Evolutionary conservation across 306 rosid species (phyloP).

Genomic region (Sindora glabra): DNA sequence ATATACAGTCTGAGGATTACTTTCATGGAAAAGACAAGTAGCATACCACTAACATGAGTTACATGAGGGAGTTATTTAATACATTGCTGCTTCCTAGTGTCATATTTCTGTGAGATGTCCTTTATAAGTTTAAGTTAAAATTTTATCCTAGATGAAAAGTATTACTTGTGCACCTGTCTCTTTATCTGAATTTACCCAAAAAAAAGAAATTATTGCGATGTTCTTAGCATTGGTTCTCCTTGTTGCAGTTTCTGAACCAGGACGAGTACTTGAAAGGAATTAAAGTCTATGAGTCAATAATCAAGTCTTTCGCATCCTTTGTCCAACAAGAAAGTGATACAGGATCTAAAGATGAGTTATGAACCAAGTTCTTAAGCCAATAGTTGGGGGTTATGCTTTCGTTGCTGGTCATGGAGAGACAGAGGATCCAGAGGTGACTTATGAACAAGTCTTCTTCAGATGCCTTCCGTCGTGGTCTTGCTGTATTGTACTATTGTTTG

Average conservation of each 20-base stretch:
- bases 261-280: conserved; percentile 85
- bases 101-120: not conserved
- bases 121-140: not conserved
- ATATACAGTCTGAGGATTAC: not conserved
- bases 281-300: conserved; percentile 54
- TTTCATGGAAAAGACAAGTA: not conserved
- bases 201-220: too few species aligned
- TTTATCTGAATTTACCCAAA: not conserved
- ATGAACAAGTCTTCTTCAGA: too few species aligned
- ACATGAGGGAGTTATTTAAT: not conserved
- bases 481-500: too few species aligned
- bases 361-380: too few species aligned
- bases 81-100: not conserved
- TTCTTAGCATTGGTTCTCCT: not conserved
- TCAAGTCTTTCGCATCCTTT: conserved; percentile 57
- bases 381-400: too few species aligned
- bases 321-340: conserved; percentile 20
- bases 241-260: conserved; percentile 68
- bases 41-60: not conserved
- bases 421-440: too few species aligned
- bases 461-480: too few species aligned
- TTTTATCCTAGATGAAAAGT: not conserved
- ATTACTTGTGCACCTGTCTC: not conserved
- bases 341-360: conserved; percentile 61
- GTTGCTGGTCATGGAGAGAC: too few species aligned